Base-by-base conservation (phyloP, 1,284 basidiomycete genomes). In the Vanrija sp. region DNA sequence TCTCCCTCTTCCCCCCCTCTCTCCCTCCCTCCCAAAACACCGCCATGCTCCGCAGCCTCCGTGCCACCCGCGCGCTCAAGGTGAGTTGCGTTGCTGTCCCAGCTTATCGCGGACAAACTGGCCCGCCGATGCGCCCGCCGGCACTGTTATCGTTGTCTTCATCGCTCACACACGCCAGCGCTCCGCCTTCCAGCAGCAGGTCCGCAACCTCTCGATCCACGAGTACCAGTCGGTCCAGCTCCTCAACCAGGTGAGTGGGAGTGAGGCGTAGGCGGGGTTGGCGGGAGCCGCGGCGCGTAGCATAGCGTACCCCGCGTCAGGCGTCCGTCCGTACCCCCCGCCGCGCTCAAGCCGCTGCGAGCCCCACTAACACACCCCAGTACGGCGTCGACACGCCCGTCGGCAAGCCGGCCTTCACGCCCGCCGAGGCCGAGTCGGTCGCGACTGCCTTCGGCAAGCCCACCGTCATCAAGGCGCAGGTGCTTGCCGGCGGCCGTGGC, bases 331-430 rank as follows among this genome's bases (percentile, higher is more conserved):
- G 7, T 3, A 34, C 34, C 9, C 40, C 15, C n/a, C 19, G 7
- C n/a, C n/a, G n/a, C n/a, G 40, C 40, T 42, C n/a, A n/a, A 42
- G 34, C 34, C 34, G 34, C 39, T 7, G 39, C 39, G 39, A 0
- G 5, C 39, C 8, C 23, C 25, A 15, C 52, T 54, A 5, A 58
- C 52, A 44, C 23, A 34, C 34, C 10, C 12, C 67, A 98, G 91
- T 98, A 97, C 79, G 93, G 91, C 49, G 89, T 98, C 60, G 86
- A 91, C 28, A 97, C 94, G n/a, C 96, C 96, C 38, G 92, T 89
- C 78, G 89, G 91, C 69, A 78, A 93, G 49, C 82, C 87, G 43
- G 96, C 96, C 46, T 89, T 89, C 76, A 84, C 90, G 18, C 84
- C 93, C 4, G 83, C 91, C 64, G 96, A 98, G 79, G 94, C 94